Evolutionary conservation across 2,329 filamentous ascomycete genomes (phyloP).

Genomic region (Gnomoniopsis smithogilvyi): DNA sequence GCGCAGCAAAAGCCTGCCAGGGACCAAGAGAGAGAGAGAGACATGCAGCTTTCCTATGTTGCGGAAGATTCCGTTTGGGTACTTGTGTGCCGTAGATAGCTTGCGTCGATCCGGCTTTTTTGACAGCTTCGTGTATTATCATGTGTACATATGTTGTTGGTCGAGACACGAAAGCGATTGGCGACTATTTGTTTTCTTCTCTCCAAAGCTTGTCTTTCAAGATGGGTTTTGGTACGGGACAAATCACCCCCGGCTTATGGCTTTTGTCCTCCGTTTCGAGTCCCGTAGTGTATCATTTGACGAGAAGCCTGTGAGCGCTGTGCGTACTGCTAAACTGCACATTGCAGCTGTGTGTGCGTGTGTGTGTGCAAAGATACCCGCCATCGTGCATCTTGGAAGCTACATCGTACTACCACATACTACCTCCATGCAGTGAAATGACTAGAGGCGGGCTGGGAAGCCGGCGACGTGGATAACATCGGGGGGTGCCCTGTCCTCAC

Average conservation of each 20-base stretch:
- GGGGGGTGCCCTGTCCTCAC: neutral
- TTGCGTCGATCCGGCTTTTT: neutral
- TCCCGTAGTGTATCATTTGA: neutral
- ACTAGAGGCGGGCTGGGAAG: neutral
- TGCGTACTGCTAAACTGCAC: too few species aligned
- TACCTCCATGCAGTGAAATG: neutral
- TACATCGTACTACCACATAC: too few species aligned
- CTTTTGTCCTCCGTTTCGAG: neutral
- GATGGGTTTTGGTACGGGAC: too few species aligned
- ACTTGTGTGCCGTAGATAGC: neutral
- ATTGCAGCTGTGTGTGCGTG: too few species aligned
- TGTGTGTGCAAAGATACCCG: neutral
- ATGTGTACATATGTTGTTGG: neutral
- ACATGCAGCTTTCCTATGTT: neutral
- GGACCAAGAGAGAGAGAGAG: neutral
- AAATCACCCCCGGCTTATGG: neutral
- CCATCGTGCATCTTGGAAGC: neutral
- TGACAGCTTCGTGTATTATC: neutral
- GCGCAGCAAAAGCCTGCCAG: neutral
- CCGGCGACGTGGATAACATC: neutral
- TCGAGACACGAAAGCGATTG: neutral
- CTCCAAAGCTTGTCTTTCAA: too few species aligned
- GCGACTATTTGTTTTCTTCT: neutral
- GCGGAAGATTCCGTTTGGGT: neutral
- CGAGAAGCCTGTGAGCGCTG: neutral